Evolutionary conservation across 1,284 basidiomycete genomes (phyloP).

Genomic region (Rhizoctonia solani): DNA sequence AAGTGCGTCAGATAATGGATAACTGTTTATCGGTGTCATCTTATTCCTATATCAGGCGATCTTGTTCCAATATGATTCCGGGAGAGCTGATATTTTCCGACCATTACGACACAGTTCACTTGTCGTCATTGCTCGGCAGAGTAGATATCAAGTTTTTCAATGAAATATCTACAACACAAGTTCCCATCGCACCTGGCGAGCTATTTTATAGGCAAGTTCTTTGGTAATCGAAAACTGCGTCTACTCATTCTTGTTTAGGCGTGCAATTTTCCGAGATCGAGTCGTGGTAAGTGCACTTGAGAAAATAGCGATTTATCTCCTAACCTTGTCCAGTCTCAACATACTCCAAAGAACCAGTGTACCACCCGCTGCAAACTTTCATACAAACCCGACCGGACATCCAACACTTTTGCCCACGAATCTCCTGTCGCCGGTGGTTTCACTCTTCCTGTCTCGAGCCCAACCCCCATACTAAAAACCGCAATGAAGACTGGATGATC

Average conservation of each 20-base stretch:
- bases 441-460: constrained; percentile 13
- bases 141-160: constrained; percentile 4
- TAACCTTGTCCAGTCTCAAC: neutral
- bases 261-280: neutral
- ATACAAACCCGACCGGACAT: constrained; percentile 15
- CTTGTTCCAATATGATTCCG: constrained; percentile 7
- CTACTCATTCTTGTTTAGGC: constrained; percentile 1
- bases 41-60: neutral
- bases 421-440: constrained; percentile 2
- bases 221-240: neutral
- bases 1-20: neutral
- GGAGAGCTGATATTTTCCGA: constrained; percentile 21
- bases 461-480: constrained; percentile 2
- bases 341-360: constrained; percentile 4
- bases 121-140: neutral
- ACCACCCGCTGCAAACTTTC: neutral
- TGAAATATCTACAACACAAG: neutral
- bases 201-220: constrained; percentile 7
- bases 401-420: constrained; percentile 20
- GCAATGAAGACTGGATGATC: constrained; percentile 3
- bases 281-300: constrained; percentile 8
- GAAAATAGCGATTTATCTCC: neutral
- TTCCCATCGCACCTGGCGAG: neutral
- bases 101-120: constrained; percentile 12
- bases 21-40: neutral